Conservation (phyloP, 805 yeast species). For the Wickerhamomyces chambardii region DNA sequence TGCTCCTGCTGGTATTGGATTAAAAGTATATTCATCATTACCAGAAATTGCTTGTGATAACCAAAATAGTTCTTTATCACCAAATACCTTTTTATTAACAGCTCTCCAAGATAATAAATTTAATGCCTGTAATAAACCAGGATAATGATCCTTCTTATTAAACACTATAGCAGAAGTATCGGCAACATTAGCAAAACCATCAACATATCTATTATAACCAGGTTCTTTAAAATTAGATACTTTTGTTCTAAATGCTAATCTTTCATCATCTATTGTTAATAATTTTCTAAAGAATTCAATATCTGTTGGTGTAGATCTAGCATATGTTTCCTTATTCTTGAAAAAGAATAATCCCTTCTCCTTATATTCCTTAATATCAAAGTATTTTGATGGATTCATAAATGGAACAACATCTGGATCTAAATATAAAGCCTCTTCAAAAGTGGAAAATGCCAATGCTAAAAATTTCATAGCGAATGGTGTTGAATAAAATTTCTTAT, state of each 20-base stretch:
- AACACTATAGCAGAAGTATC: constrained; percentile 20
- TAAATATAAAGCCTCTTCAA: constrained; percentile 37
- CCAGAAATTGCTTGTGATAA: constrained; percentile 18
- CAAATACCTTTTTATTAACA: constrained; percentile 19
- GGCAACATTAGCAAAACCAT: constrained; percentile 14
- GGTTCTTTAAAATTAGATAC: neutral
- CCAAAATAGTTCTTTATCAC: constrained; percentile 30
- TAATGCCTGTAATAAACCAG: constrained; percentile 13
- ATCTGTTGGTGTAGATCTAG: constrained; percentile 2
- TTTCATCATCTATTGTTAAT: constrained; percentile 4
- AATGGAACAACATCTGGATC: constrained; percentile 48
- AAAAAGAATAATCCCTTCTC: constrained; percentile 32
- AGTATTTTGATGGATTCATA: constrained; percentile 24
- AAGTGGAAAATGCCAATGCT: constrained; percentile 45
- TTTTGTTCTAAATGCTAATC: neutral
- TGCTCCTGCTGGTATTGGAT: constrained; percentile 7
- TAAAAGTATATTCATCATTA: constrained; percentile 7
- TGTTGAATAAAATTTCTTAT: constrained; percentile 18
- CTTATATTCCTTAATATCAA: constrained; percentile 23
- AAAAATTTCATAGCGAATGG: constrained; percentile 33
- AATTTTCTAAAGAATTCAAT: constrained; percentile 1
- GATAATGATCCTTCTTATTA: constrained; percentile 16
- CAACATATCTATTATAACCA: constrained; percentile 3
- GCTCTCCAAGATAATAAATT: constrained; percentile 9
- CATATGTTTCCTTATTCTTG: constrained; percentile 24